Percentiles rank a stretch among this genome's conserved stretches.
Conservation (phyloP, 108 stramenopile genomes). For the Nitzschia sp. region DNA sequence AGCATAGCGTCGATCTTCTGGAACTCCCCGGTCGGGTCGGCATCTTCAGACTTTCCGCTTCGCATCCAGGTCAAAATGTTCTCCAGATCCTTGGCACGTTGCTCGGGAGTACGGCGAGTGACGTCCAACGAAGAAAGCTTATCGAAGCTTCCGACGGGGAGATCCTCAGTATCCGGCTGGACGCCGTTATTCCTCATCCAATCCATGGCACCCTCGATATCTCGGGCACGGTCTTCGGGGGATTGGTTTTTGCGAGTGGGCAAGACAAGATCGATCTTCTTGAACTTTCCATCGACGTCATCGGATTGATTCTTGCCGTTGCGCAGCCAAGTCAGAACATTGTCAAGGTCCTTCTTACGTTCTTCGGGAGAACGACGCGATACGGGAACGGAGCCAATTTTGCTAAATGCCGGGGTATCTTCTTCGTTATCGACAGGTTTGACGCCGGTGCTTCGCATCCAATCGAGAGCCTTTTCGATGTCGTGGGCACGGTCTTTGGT, state of each 20-base stretch:
- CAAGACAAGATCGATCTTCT: slow-evolving; percentile 3
- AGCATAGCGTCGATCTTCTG: slow-evolving; percentile 4
- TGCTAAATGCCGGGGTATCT: slow-evolving; percentile 5
- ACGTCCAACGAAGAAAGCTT: neutral
- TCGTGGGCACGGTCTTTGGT: slow-evolving; percentile 18
- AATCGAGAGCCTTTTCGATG: slow-evolving; percentile 30
- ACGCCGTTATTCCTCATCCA: slow-evolving; percentile 35
- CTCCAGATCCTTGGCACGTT: slow-evolving; percentile 31
- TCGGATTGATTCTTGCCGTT: slow-evolving; percentile 9
- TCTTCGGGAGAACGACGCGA: slow-evolving; percentile 25
- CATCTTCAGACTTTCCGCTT: slow-evolving; percentile 15
- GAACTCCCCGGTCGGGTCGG: slow-evolving; percentile 17
- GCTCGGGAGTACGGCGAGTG: slow-evolving; percentile 20
- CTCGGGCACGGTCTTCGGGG: slow-evolving; percentile 23
- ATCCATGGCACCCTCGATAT: slow-evolving; percentile 26
- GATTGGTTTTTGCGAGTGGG: slow-evolving; percentile 4
- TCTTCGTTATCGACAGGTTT: neutral
- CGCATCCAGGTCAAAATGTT: slow-evolving; percentile 36
- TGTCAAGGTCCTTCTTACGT: slow-evolving; percentile 16
- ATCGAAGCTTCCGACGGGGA: slow-evolving; percentile 4
- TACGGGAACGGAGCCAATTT: slow-evolving; percentile 24
- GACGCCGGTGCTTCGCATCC: slow-evolving; percentile 21
- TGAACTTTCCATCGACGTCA: neutral
- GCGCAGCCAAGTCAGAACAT: slow-evolving; percentile 18
- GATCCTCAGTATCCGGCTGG: slow-evolving; percentile 22